A percentile compares a stretch with the other conserved stretches of the same genome.
Evolutionary conservation across 2,329 filamentous ascomycete genomes (phyloP).

Genomic region (Penicillium sp.): DNA sequence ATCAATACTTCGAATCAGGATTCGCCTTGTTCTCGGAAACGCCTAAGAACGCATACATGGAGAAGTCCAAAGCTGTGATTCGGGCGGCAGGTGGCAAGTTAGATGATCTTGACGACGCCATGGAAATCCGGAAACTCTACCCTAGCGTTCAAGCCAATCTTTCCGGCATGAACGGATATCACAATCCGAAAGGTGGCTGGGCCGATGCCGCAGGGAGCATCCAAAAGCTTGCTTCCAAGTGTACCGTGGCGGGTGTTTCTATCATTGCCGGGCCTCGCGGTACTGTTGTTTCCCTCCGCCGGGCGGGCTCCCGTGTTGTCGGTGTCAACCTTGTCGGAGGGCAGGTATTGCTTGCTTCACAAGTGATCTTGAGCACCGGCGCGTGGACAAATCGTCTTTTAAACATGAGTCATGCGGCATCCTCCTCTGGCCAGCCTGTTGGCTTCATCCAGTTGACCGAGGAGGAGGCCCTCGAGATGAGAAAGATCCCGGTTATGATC

Average conservation of each 20-base stretch:
- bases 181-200: slow-evolving; percentile 74
- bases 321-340: slow-evolving; percentile 59
- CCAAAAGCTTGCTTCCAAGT: slow-evolving; percentile 24
- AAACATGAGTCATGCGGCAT: slow-evolving; percentile 69
- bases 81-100: slow-evolving; percentile 37
- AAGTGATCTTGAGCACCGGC: slow-evolving; percentile 77
- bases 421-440: slow-evolving; percentile 75
- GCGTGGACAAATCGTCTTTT: slow-evolving; percentile 78
- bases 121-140: slow-evolving; percentile 23
- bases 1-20: slow-evolving; percentile 30
- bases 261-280: slow-evolving; percentile 46
- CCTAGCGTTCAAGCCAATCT: slow-evolving; percentile 49
- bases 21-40: slow-evolving; percentile 32
- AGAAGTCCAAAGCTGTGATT: slow-evolving; percentile 37
- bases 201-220: slow-evolving; percentile 67
- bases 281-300: slow-evolving; percentile 29
- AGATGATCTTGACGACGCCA: slow-evolving; percentile 44
- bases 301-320: slow-evolving; percentile 40
- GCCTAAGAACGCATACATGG: slow-evolving; percentile 27
- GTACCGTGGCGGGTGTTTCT: slow-evolving; percentile 38
- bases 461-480: slow-evolving; percentile 64
- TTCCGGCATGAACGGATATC: slow-evolving; percentile 63
- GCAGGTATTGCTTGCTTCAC: slow-evolving; percentile 57
- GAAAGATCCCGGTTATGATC: slow-evolving; percentile 60
- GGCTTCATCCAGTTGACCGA: slow-evolving; percentile 71